Base-by-base conservation (phyloP, 805 yeast species). In the Candida tammaniensis region DNA sequence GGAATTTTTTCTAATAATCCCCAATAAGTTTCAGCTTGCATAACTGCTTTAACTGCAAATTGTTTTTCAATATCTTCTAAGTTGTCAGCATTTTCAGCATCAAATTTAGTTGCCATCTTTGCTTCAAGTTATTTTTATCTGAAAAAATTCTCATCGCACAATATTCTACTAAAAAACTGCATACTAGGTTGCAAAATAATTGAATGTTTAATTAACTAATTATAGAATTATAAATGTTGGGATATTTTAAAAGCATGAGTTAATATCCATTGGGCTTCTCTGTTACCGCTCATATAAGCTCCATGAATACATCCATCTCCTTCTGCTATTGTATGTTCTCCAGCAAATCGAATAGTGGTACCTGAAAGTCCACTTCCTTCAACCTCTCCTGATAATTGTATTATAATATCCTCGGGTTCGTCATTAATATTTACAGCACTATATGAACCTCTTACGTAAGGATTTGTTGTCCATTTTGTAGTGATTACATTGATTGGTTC, bases 31-130 rank as follows among this genome's bases (percentile, higher is more conserved):
- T 87, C 95, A 39, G 95, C 93, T 59, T 93, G 98, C 61, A 77
- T 80, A 12, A 93, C 98, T 4, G 98, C 98, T 63, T 84, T 86
- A 40, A 93, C 98, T 26, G 98, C 98, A 55, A 93, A 93, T 68
- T 93, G 98, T 73, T 80, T 87, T 64, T 93, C 98, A 53, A 93
- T 87, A 35, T 55, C 57, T 63, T 91, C 98, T 51, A 86, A 71
- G 68, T 93, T 93, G 42, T 93, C 96, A 29, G 98, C 97, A 39
- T 72, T 74, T 53, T 93, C 96, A 13, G 98, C 89, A 52, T 82
- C 76, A 55, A 87, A 86, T 38, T 60, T 61, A 12, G 65, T 51
- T 12, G 63, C 48, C 67, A 59, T 62, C 7, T 15, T 36, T 15
- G 16, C 14, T 17, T 30, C 21, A 27, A 15, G 5, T n/a, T 27